Conservation (phyloP, 2,329 filamentous ascomycete species). For the Aaosphaeria pasadenensis region DNA sequence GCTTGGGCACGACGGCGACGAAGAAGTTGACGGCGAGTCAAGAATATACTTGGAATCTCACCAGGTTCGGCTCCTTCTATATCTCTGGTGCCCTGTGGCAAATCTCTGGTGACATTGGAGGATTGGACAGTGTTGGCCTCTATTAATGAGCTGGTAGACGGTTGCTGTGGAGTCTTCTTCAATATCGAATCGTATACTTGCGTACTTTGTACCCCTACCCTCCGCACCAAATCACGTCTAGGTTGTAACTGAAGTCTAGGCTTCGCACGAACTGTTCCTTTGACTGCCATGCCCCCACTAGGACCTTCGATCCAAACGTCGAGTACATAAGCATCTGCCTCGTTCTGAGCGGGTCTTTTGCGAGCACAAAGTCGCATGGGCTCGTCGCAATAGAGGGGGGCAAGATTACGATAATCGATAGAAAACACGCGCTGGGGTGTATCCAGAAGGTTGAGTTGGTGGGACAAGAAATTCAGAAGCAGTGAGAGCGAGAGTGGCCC, state of each 20-base stretch:
- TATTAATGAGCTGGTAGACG: too few species aligned
- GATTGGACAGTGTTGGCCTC: too few species aligned
- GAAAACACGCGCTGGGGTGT: slow-evolving; percentile 41
- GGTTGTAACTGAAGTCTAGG: not conserved
- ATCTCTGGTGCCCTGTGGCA: too few species aligned
- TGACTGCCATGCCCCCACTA: slow-evolving; percentile 44
- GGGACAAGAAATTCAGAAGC: slow-evolving; percentile 65
- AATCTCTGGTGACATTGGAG: too few species aligned
- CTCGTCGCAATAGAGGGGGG: slow-evolving; percentile 75
- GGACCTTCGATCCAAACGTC: slow-evolving; percentile 42
- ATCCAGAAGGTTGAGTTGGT: slow-evolving; percentile 43
- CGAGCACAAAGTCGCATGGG: slow-evolving; percentile 67
- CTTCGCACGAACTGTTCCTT: slow-evolving; percentile 31
- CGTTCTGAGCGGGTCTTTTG: slow-evolving; percentile 4
- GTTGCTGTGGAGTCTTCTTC: too few species aligned
- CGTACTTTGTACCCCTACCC: too few species aligned
- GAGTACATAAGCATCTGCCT: slow-evolving; percentile 21
- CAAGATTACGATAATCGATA: slow-evolving; percentile 77
- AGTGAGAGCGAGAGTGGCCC: slow-evolving; percentile 78
- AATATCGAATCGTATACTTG: too few species aligned
- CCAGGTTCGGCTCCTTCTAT: too few species aligned
- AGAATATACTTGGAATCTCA: too few species aligned
- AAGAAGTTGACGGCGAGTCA: too few species aligned
- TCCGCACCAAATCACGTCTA: too few species aligned
- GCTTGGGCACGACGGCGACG: too few species aligned